These are phyloP conservation scores for Ilex aquifolium DNA, from an alignment of 257 asterid species.

Conservation along the genomic window DNA sequence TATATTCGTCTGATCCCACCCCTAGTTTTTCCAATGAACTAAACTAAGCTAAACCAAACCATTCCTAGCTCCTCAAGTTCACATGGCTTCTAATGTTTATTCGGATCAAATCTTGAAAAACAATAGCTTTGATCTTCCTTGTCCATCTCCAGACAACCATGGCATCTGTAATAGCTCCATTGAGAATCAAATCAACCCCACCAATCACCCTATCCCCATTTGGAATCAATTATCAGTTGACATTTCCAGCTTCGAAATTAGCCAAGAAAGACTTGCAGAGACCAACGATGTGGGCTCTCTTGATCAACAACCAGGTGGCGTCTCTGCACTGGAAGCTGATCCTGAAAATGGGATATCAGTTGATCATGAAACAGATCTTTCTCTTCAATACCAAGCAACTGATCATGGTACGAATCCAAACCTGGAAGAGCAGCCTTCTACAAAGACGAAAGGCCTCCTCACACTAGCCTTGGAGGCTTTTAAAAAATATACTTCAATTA, in stretches of 20 bases:
- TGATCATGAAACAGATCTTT: slow-evolving; percentile 23
- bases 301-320: neutral
- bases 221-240: too few species aligned
- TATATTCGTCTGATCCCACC: too few species aligned
- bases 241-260: slow-evolving; percentile 11
- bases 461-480: slow-evolving; percentile 17
- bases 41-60: too few species aligned
- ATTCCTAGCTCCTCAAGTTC: too few species aligned
- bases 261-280: slow-evolving; percentile 15
- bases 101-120: too few species aligned
- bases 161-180: too few species aligned
- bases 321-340: slow-evolving; percentile 20
- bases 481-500: slow-evolving; percentile 21
- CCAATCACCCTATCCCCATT: too few species aligned
- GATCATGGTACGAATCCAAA: slow-evolving; percentile 15
- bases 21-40: too few species aligned
- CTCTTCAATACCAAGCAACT: slow-evolving; percentile 18
- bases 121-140: too few species aligned
- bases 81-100: too few species aligned
- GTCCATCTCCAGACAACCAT: too few species aligned
- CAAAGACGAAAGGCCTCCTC: neutral
- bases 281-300: neutral
- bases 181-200: too few species aligned
- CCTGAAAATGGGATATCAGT: slow-evolving; percentile 16
- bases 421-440: neutral